These are phyloP conservation scores for Teratosphaeria gauchensis DNA, from an alignment of 2,329 filamentous ascomycete species.

Conservation along the genomic window DNA sequence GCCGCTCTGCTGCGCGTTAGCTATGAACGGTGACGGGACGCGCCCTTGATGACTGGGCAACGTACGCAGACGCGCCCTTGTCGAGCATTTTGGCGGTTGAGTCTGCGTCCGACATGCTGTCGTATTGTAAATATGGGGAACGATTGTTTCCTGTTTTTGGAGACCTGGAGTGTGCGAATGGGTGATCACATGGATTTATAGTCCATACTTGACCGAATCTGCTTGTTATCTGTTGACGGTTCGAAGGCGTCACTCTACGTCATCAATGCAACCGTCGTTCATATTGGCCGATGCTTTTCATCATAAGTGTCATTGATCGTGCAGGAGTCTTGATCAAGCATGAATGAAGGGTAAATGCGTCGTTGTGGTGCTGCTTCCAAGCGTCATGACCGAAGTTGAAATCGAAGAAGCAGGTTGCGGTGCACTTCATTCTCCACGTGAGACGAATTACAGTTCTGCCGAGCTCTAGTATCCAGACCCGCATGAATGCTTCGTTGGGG, in stretches of 20 bases:
- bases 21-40: neutral
- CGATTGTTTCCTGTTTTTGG: neutral
- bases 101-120: constrained; percentile 14
- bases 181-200: neutral
- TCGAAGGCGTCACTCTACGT: neutral
- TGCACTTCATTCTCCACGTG: too few species aligned
- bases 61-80: constrained; percentile 16
- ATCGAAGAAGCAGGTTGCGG: too few species aligned
- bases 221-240: neutral
- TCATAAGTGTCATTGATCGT: too few species aligned
- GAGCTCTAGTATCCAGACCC: too few species aligned
- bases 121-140: neutral
- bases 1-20: constrained; percentile 4
- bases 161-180: neutral
- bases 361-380: too few species aligned
- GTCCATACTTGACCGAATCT: neutral
- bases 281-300: too few species aligned
- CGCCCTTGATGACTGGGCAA: neutral
- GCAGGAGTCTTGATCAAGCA: too few species aligned
- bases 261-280: neutral
- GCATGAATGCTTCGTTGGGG: too few species aligned
- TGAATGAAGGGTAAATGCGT: too few species aligned
- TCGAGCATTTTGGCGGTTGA: constrained; percentile 15
- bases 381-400: too few species aligned
- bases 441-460: too few species aligned